Conservation (phyloP, 495 filamentous ascomycete genomes). For the Xylaria intraflava region DNA sequence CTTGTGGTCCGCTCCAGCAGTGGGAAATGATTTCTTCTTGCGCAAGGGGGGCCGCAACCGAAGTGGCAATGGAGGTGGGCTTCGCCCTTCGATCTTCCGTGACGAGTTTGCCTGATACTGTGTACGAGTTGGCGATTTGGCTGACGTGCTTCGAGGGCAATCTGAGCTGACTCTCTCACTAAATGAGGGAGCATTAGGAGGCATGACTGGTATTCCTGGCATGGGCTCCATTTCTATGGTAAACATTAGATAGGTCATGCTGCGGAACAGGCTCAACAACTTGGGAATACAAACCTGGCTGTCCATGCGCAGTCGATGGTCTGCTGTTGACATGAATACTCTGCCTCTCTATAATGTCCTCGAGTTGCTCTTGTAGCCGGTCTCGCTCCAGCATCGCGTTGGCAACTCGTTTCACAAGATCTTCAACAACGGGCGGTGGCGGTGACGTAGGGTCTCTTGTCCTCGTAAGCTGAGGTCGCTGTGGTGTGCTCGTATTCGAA, state of each 20-base stretch:
- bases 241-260: conserved; percentile 11
- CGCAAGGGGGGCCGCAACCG: conserved; percentile 43
- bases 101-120: conserved; percentile 23
- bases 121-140: conserved; percentile 12
- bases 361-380: conserved; percentile 45
- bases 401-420: conserved; percentile 45
- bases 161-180: conserved; percentile 42
- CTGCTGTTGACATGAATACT: conserved; percentile 45
- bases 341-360: conserved; percentile 47
- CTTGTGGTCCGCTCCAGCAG: conserved; percentile 24
- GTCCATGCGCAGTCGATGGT: conserved; percentile 37
- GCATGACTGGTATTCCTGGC: conserved; percentile 41
- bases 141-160: conserved; percentile 31
- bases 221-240: conserved; percentile 35
- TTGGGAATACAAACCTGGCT: conserved; percentile 14
- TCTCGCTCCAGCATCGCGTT: conserved; percentile 47
- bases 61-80: conserved; percentile 46
- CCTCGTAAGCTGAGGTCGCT: conserved; percentile 22
- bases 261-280: neutral
- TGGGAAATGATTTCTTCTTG: conserved; percentile 53
- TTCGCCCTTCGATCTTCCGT: conserved; percentile 26
- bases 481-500: conserved; percentile 20
- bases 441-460: conserved; percentile 23
- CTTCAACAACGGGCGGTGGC: conserved; percentile 30
- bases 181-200: conserved; percentile 43